phyloP scores from a whole-genome alignment of 2,329 filamentous ascomycete genomes.

The Hansfordia pulvinata region DNA sequence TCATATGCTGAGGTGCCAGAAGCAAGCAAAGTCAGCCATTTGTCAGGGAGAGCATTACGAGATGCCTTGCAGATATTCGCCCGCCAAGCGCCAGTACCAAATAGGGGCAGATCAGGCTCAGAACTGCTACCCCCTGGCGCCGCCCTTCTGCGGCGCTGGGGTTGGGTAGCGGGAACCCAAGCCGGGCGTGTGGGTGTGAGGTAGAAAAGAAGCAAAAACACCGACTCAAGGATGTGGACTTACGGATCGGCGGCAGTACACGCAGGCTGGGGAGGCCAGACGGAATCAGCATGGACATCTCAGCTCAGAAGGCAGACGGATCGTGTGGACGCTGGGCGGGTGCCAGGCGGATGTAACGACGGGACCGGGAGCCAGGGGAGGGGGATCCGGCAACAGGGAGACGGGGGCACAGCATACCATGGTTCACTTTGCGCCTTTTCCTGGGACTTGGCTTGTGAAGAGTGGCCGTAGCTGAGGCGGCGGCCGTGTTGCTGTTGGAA shows the following conservation, averaged over 20 bases:
- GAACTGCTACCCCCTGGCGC: too few species aligned
- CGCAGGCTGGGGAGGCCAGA: constrained; percentile 53
- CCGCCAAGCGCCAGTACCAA: constrained; percentile 2
- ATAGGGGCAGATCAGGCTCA: constrained; percentile 3
- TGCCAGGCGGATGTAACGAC: constrained; percentile 5
- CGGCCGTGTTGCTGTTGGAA: constrained; percentile 17
- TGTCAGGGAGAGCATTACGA: constrained; percentile 10
- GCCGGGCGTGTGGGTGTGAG: constrained; percentile 7
- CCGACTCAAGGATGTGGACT: constrained; percentile 30
- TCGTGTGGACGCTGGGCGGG: constrained; percentile 10
- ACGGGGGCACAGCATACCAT: constrained; percentile 50
- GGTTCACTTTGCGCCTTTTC: constrained; percentile 81
- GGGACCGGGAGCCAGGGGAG: constrained; percentile 8
- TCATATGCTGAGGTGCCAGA: constrained; percentile 61
- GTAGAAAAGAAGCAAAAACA: constrained; percentile 9
- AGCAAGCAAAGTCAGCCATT: constrained; percentile 30
- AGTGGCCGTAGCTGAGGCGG: too few species aligned
- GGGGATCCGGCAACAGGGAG: constrained; percentile 10
- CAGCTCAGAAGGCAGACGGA: constrained; percentile 16
- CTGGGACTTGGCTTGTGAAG: constrained; percentile 57
- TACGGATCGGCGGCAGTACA: constrained; percentile 84
- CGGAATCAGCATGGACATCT: constrained; percentile 12
- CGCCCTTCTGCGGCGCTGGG: constrained; percentile 7
- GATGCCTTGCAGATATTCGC: constrained; percentile 4
- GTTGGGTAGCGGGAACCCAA: constrained; percentile 4